Evolutionary conservation across 306 rosid genomes (phyloP).

Genomic region (Mimosa pudica): DNA sequence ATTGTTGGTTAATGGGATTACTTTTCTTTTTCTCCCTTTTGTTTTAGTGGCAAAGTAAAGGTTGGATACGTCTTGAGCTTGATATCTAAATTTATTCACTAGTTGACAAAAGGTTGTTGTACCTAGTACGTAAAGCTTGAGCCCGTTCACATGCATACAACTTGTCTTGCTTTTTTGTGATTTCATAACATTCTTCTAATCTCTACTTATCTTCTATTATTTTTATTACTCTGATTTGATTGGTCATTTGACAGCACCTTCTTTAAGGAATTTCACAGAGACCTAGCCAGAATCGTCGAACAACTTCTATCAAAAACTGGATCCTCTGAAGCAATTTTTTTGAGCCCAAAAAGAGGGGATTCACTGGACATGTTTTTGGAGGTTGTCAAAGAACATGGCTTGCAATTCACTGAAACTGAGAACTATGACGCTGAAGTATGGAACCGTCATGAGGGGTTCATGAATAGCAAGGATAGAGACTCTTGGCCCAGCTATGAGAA

Average conservation of each 20-base stretch:
- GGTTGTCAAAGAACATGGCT: conserved; percentile 47
- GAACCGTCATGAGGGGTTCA: conserved; percentile 50
- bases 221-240: conserved; percentile 28
- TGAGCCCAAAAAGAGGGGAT: conserved; percentile 58
- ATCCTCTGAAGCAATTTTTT: conserved; percentile 49
- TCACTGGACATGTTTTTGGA: conserved; percentile 58
- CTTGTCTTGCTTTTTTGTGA: conserved; percentile 14
- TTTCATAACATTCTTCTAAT: conserved; percentile 28
- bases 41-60: conserved; percentile 7
- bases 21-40: conserved; percentile 12
- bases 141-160: conserved; percentile 31
- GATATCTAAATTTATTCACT: conserved; percentile 31
- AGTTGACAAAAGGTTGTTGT: conserved; percentile 31
- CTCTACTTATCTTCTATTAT: conserved; percentile 21
- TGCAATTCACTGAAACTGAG: conserved; percentile 56
- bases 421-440: conserved; percentile 54
- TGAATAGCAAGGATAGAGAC: conserved; percentile 42
- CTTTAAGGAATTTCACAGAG: conserved; percentile 61
- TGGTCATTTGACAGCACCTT: conserved; percentile 51
- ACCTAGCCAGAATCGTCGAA: conserved; percentile 55
- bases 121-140: conserved; percentile 31
- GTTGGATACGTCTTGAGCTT: conserved; percentile 31
- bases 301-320: conserved; percentile 44
- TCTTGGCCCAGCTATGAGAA: conserved; percentile 58
- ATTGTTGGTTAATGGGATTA: conserved; percentile 32